A percentile compares a stretch with the other conserved stretches of the same genome.
Conservation (phyloP, 1,284 basidiomycete species). For the Tilletia indica region DNA sequence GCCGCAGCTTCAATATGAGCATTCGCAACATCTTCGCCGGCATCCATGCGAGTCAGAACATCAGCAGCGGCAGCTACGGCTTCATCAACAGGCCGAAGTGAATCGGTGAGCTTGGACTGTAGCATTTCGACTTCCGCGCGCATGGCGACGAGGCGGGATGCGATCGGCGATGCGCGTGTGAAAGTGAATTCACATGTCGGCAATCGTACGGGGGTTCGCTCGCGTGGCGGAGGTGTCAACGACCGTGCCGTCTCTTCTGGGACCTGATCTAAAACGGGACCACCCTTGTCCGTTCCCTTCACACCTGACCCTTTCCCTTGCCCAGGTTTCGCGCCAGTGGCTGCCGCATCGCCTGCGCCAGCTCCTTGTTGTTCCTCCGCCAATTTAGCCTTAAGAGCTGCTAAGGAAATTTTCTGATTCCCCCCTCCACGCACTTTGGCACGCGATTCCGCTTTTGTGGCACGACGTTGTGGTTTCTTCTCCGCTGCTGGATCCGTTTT, state of each 20-base stretch:
- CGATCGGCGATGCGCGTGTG: constrained; percentile 1
- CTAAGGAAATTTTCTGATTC: not conserved
- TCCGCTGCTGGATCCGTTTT: not conserved
- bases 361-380: constrained; percentile 9
- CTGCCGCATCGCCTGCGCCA: not conserved
- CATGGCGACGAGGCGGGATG: constrained; percentile 10
- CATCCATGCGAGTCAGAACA: constrained; percentile 9
- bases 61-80: constrained; percentile 17
- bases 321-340: not conserved
- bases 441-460: constrained; percentile 5
- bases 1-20: not conserved
- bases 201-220: not conserved
- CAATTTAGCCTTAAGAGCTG: constrained; percentile 3
- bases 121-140: constrained; percentile 14
- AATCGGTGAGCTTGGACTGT: constrained; percentile 6
- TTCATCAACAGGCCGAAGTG: constrained; percentile 13
- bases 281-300: not conserved
- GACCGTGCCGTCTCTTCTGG: not conserved
- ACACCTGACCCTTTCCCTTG: not conserved
- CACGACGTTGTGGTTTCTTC: constrained; percentile 1
- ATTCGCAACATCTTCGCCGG: constrained; percentile 5
- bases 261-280: not conserved
- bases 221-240: not conserved
- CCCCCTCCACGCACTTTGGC: constrained; percentile 15
- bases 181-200: constrained; percentile 2